Conservation (phyloP, 768 basidiomycete species). For the Pisolithus marmoratus region DNA sequence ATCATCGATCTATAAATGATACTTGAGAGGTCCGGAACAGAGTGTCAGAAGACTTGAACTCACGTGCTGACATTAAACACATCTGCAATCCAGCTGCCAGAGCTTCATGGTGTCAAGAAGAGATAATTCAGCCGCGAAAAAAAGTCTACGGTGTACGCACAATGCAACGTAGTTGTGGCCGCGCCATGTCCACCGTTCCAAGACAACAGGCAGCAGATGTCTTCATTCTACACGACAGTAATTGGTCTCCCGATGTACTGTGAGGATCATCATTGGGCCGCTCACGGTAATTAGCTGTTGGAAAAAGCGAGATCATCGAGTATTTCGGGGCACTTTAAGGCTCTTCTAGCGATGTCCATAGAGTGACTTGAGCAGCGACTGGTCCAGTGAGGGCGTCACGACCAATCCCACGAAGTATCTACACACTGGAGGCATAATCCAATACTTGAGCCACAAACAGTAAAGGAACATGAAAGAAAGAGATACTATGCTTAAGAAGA, state of each 20-base stretch:
- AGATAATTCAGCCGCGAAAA: background rate
- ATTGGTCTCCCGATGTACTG: constrained; percentile 6
- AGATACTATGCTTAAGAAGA: no score
- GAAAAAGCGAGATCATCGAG: constrained; percentile 44
- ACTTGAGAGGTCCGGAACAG: constrained; percentile 2
- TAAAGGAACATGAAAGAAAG: no score
- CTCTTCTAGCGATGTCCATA: constrained; percentile 22
- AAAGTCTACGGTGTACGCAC: constrained; percentile 29
- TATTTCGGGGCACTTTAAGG: constrained; percentile 41
- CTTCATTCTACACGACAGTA: constrained; percentile 49
- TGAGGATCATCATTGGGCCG: constrained; percentile 5
- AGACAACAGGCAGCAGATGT: constrained; percentile 63
- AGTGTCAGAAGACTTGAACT: constrained; percentile 18
- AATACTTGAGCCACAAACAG: no score
- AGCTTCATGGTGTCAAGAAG: constrained; percentile 1
- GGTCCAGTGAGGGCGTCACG: no score
- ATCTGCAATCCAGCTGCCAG: constrained; percentile 72
- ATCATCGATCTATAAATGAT: constrained; percentile 61
- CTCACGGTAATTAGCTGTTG: constrained; percentile 56
- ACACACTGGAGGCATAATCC: no score
- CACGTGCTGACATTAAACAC: constrained; percentile 76
- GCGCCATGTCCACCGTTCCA: constrained; percentile 61
- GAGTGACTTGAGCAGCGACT: background rate
- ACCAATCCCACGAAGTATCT: no score
- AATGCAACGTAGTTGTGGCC: constrained; percentile 62